Base-by-base conservation (phyloP, 2,329 filamentous ascomycete species). In the Fusarium sp. region DNA sequence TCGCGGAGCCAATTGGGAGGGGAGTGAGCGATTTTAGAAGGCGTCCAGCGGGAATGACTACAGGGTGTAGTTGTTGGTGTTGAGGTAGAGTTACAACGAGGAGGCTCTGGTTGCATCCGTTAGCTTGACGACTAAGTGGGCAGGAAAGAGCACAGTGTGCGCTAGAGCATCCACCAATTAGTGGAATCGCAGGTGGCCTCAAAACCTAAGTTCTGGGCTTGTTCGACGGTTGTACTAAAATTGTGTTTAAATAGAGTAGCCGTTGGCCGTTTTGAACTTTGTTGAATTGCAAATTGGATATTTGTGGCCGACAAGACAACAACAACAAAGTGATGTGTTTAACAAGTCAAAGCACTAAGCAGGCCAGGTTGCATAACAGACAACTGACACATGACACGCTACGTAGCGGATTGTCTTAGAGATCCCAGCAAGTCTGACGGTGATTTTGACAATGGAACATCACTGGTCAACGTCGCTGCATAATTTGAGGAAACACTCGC, bases 1-100 rank as follows among this genome's bases (percentile, higher is more conserved):
- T 30, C 29, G 20, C 27, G 30, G 46, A 13, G 22, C 58, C 61
- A 62, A 46, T 59, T 71, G 53, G 65, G 62, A 60, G 67, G 69
- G 65, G 69, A 71, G 67, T 70, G 67, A 69, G 67, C 54, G 68
- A 71, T 71, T 71, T 70, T 62, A 45, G 56, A 67, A 67, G 62
- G 62, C 48, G 62, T 67, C 63, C 44, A 67, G 55, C 58, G 67
- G 67, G 54, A 68, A 71, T 59, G 58, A 64, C 41, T 71, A 44
- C 63, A 70, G 63, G 67, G 46, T 71, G 46, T 57, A 60, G 58
- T 44, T 60, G 67, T 65, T 70, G 63, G 63, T 71, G 67, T 65
- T 52, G 46, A 70, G 34, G 67, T 70, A 70, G 54, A 70, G 67
- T 61, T 57, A 70, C 67, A 71, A 71, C 22, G 32, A 65, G 43